phyloP scores from a whole-genome alignment of 2,329 filamentous ascomycete genomes.

The Penicillium occitanis region DNA sequence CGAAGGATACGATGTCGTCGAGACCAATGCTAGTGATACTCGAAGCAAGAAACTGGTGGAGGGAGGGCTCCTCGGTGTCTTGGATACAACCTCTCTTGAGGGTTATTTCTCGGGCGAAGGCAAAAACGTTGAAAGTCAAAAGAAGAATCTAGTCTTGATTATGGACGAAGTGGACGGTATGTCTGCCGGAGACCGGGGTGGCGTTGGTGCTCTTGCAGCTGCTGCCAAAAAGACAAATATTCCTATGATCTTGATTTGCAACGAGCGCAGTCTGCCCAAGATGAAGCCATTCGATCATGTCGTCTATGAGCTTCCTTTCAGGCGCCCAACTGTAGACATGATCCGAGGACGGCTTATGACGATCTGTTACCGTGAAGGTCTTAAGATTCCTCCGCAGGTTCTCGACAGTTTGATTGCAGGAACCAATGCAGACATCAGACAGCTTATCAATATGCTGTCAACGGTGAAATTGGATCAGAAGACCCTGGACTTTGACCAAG shows the following conservation, averaged over 20 bases:
- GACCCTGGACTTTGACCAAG: constrained; percentile 77
- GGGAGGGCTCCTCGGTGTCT: constrained; percentile 78
- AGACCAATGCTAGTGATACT: constrained; percentile 93
- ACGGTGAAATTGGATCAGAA: constrained; percentile 85
- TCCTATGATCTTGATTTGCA: constrained; percentile 96
- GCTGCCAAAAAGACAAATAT: constrained; percentile 94
- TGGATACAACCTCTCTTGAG: constrained; percentile 88
- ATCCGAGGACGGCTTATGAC: constrained; percentile 91
- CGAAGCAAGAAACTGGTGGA: constrained; percentile 96
- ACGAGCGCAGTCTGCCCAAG: constrained; percentile 87
- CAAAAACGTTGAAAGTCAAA: constrained; percentile 73
- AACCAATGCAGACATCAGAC: constrained; percentile 90
- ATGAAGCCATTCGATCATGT: constrained; percentile 97
- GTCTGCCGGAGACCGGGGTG: constrained; percentile 94
- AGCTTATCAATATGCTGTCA: constrained; percentile 98
- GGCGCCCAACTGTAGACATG: constrained; percentile 84
- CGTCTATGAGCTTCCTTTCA: constrained; percentile 81
- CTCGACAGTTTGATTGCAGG: constrained; percentile 94
- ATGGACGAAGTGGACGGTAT: constrained; percentile 99
- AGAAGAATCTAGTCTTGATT: constrained; percentile 92
- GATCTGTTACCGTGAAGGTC: constrained; percentile 85
- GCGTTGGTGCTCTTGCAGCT: constrained; percentile 89
- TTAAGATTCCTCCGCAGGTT: constrained; percentile 79
- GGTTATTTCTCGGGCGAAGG: constrained; percentile 87
- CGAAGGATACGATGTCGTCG: constrained; percentile 88